Conservation (phyloP, 164 flowering plant species). For the Chimonanthus salicifolius region DNA sequence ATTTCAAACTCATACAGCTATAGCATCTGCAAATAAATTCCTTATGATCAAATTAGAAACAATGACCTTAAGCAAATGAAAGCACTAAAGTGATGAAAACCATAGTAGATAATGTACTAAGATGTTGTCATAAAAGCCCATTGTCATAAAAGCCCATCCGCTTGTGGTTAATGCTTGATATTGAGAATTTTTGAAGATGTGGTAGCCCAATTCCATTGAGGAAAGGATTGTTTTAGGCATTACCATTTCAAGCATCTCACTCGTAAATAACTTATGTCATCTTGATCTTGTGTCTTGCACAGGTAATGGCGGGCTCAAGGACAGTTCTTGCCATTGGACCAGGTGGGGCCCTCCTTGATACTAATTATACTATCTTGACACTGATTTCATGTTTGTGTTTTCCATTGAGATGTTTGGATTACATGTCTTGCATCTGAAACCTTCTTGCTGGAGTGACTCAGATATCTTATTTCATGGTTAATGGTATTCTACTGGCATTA, state of each 20-base stretch:
- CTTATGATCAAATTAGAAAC: too few relatives aligned
- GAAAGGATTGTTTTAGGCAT: neutral
- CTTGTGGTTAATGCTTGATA: neutral
- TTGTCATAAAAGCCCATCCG: neutral
- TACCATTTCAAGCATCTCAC: neutral
- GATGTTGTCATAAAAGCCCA: neutral
- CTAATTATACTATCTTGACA: neutral
- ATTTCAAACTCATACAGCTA: too few relatives aligned
- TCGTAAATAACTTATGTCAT: neutral
- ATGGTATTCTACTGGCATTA: neutral
- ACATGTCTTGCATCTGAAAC: neutral
- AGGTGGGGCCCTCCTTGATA: slow-evolving; percentile 33
- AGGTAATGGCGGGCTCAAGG: slow-evolving; percentile 82
- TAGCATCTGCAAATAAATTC: too few relatives aligned
- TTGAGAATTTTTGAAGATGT: neutral
- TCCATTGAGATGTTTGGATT: neutral
- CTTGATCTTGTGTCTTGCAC: slow-evolving; percentile 6
- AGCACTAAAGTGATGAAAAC: too few relatives aligned
- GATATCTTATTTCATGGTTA: neutral
- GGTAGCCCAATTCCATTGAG: too few relatives aligned
- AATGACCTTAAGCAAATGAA: too few relatives aligned
- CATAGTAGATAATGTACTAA: too few relatives aligned
- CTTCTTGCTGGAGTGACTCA: neutral
- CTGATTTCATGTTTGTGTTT: neutral
- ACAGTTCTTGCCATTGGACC: slow-evolving; percentile 97